A percentile compares a stretch with the other conserved stretches of the same genome.
phyloP scores from a whole-genome alignment of 2,329 filamentous ascomycete genomes.

The Mycosphaerelloides madeirae region DNA sequence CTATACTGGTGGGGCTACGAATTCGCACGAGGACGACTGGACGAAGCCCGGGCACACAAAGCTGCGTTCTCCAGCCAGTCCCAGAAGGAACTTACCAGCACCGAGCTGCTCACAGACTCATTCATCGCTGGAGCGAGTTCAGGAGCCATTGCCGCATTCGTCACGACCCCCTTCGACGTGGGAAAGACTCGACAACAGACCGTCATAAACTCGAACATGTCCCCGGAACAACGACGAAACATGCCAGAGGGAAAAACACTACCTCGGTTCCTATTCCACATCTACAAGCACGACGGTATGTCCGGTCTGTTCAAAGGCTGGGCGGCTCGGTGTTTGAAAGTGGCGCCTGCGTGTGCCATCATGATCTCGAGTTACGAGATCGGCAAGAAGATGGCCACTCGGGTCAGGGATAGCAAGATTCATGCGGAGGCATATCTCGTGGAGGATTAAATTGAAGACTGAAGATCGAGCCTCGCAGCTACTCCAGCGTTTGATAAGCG shows the following conservation, averaged over 20 bases:
- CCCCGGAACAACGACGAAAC: slow-evolving; percentile 37
- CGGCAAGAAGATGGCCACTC: slow-evolving; percentile 74
- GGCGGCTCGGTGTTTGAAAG: slow-evolving; percentile 86
- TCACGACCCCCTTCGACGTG: slow-evolving; percentile 94
- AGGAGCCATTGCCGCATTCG: slow-evolving; percentile 76
- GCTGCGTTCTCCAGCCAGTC: slow-evolving; percentile 23
- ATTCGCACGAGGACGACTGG: slow-evolving; percentile 66
- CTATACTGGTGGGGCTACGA: slow-evolving; percentile 99
- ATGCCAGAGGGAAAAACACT: slow-evolving; percentile 72
- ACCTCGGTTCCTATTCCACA: slow-evolving; percentile 80
- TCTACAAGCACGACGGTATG: slow-evolving; percentile 78
- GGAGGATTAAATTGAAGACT: too few relatives aligned
- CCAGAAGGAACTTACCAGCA: slow-evolving; percentile 57
- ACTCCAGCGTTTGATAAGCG: too few relatives aligned
- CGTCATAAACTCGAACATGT: slow-evolving; percentile 53
- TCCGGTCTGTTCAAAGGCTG: slow-evolving; percentile 84
- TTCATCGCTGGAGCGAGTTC: slow-evolving; percentile 81
- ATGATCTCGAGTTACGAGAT: slow-evolving; percentile 99
- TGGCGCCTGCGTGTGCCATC: slow-evolving; percentile 93
- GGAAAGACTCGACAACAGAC: slow-evolving; percentile 95
- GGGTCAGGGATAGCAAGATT: too few relatives aligned
- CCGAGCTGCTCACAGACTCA: slow-evolving; percentile 77
- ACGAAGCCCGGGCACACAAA: slow-evolving; percentile 58
- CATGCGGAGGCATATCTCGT: too few relatives aligned
- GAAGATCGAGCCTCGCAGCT: too few relatives aligned